Conservation (phyloP, 257 asterid genomes). For the Jasminum sambac region DNA sequence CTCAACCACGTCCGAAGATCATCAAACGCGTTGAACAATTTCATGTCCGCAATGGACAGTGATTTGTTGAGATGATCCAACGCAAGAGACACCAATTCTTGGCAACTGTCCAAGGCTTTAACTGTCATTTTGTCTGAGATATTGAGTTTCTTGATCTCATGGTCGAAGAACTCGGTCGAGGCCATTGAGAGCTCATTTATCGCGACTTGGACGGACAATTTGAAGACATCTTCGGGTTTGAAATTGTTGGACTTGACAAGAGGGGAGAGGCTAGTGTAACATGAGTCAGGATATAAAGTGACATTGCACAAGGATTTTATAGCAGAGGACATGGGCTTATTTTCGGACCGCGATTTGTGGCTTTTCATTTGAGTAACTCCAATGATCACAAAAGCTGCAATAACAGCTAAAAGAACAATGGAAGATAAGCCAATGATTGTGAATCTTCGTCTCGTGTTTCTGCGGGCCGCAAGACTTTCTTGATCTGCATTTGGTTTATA, state of each 20-base stretch:
- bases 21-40: slow-evolving; percentile 26
- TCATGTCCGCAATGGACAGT: slow-evolving; percentile 22
- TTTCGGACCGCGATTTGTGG: not conserved
- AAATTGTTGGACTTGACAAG: slow-evolving; percentile 26
- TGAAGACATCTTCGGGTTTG: slow-evolving; percentile 32
- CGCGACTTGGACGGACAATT: slow-evolving; percentile 30
- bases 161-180: slow-evolving; percentile 20
- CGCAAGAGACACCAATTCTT: slow-evolving; percentile 34
- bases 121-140: slow-evolving; percentile 23
- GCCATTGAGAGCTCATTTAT: slow-evolving; percentile 29
- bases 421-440: slow-evolving; percentile 50
- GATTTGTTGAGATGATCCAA: slow-evolving; percentile 41
- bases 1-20: slow-evolving; percentile 55
- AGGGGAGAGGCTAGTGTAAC: slow-evolving; percentile 31
- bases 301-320: slow-evolving; percentile 28
- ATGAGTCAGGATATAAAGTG: slow-evolving; percentile 34
- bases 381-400: slow-evolving; percentile 30
- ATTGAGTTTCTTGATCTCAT: slow-evolving; percentile 19
- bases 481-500: slow-evolving; percentile 64
- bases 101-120: slow-evolving; percentile 34
- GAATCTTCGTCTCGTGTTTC: slow-evolving; percentile 51
- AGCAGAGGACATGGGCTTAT: not conserved
- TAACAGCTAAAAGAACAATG: slow-evolving; percentile 32
- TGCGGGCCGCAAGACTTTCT: slow-evolving; percentile 50
- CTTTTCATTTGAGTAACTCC: slow-evolving; percentile 23